These are phyloP conservation scores for Sporothrix inflata DNA, from an alignment of 2,329 filamentous ascomycete genomes.

Conservation along the genomic window DNA sequence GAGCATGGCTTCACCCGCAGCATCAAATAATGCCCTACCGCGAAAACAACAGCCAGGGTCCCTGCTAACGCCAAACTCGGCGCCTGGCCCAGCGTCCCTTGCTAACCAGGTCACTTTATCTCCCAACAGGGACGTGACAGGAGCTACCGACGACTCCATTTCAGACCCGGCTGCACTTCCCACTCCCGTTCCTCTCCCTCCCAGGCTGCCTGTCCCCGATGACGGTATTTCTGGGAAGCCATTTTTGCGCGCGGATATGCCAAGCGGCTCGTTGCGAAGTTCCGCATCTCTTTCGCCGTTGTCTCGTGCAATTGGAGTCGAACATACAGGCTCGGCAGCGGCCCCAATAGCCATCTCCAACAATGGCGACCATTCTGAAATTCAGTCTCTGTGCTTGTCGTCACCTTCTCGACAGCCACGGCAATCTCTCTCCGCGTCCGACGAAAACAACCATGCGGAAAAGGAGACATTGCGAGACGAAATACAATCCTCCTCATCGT, in stretches of 20 bases:
- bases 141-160: neutral
- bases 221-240: slow-evolving; percentile 60
- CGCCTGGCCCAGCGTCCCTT: neutral
- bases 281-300: slow-evolving; percentile 26
- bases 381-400: neutral
- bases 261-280: slow-evolving; percentile 35
- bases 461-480: slow-evolving; percentile 11
- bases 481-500: neutral
- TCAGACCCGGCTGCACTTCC: neutral
- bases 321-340: neutral
- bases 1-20: neutral
- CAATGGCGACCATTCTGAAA: neutral
- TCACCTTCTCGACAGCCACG: neutral
- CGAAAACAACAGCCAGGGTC: neutral
- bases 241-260: slow-evolving; percentile 52
- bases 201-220: slow-evolving; percentile 41
- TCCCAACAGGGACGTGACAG: neutral
- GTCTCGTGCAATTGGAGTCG: slow-evolving; percentile 31
- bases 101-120: neutral
- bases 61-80: neutral
- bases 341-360: neutral
- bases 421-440: neutral
- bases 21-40: neutral
- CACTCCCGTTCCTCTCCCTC: slow-evolving; percentile 32
- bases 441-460: neutral